A percentile compares a stretch with the other conserved stretches of the same genome.
These are phyloP conservation scores for Rhodotorula sp. DNA, from an alignment of 1,284 basidiomycete genomes.

Conservation along the genomic window DNA sequence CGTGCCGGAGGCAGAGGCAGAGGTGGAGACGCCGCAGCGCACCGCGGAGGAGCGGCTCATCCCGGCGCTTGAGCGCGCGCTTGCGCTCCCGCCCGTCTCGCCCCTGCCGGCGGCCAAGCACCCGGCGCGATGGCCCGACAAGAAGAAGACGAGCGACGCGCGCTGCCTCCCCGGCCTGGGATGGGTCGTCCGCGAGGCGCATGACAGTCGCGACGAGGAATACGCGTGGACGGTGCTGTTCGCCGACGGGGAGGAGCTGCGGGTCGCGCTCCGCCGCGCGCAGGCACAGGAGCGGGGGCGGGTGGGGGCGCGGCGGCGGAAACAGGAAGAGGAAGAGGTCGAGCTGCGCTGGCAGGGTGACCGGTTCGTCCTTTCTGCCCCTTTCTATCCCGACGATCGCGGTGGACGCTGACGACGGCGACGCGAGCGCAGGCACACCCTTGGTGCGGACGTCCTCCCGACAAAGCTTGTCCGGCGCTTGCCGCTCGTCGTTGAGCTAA, in stretches of 20 bases:
- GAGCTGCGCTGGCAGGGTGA: neutral
- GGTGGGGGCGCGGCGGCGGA: neutral
- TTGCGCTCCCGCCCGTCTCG: no score
- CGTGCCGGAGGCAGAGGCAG: no score
- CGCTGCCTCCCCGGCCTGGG: conserved; percentile 1
- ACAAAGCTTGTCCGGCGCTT: neutral
- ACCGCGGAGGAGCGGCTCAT: no score
- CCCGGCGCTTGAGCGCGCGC: no score
- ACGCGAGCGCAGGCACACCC: neutral
- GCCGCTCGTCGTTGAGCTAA: neutral
- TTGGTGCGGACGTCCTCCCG: neutral
- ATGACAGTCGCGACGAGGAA: neutral
- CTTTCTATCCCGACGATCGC: neutral
- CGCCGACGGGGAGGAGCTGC: neutral
- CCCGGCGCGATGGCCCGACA: neutral
- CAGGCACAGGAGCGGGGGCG: neutral
- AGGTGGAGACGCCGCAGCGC: neutral
- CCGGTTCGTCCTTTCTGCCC: neutral
- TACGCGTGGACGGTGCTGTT: neutral
- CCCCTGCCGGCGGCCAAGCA: no score
- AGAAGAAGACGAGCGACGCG: neutral
- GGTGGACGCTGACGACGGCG: neutral
- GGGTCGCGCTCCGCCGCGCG: neutral
- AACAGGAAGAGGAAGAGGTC: neutral
- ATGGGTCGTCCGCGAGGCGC: neutral